phyloP scores from a whole-genome alignment of 192 early-diverging fungal genomes.

The Cladochytrium replicatum region DNA sequence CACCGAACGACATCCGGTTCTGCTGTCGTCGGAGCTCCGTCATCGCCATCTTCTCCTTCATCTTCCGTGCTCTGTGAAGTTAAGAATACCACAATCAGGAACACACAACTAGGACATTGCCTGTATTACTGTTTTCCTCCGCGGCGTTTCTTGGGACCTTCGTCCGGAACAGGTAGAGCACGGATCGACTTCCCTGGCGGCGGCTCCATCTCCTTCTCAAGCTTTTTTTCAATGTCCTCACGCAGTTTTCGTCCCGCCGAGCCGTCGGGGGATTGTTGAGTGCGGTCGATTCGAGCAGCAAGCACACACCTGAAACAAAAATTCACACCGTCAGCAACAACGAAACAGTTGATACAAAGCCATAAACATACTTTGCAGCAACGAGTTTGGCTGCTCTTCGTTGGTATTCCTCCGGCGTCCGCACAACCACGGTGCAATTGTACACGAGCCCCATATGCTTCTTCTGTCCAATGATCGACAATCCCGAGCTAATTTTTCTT shows the following conservation, averaged over 20 bases:
- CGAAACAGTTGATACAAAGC: not conserved
- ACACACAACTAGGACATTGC: not conserved
- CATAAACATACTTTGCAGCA: slow-evolving; percentile 57
- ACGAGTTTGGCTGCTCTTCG: slow-evolving; percentile 70
- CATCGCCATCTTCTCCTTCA: slow-evolving; percentile 70
- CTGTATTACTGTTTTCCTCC: slow-evolving; percentile 75
- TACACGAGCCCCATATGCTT: slow-evolving; percentile 76
- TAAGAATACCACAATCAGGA: not conserved
- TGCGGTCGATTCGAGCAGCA: slow-evolving; percentile 79
- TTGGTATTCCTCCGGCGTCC: slow-evolving; percentile 62
- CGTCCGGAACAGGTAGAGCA: slow-evolving; percentile 84
- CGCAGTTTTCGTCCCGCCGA: slow-evolving; percentile 57
- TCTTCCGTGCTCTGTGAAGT: slow-evolving; percentile 53
- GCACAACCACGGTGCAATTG: slow-evolving; percentile 59
- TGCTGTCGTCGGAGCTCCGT: slow-evolving; percentile 84
- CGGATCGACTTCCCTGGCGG: slow-evolving; percentile 77
- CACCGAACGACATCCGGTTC: slow-evolving; percentile 88
- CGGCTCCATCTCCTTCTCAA: slow-evolving; percentile 77
- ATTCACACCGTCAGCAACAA: not conserved
- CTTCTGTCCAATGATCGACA: slow-evolving; percentile 53
- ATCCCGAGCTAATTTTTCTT: slow-evolving; percentile 49
- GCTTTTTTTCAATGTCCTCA: slow-evolving; percentile 75
- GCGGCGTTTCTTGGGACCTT: slow-evolving; percentile 79
- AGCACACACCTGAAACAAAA: slow-evolving; percentile 43
- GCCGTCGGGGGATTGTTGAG: slow-evolving; percentile 60